phyloP scores from a whole-genome alignment of 2,329 filamentous ascomycete species.

The Lasiodiplodia hormozganensis region DNA sequence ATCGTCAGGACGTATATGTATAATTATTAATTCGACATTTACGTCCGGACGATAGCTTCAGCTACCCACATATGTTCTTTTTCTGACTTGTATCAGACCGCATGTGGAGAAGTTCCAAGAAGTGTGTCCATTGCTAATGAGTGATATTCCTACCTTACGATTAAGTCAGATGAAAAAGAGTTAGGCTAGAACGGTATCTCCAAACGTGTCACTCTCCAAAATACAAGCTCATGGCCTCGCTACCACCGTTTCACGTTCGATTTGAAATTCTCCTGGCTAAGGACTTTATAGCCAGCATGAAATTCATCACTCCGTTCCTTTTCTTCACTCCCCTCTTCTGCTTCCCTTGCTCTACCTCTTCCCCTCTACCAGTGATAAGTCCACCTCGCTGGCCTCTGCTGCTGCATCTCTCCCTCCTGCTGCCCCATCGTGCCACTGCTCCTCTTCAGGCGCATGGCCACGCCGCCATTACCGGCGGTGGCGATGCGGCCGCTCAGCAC shows the following conservation, averaged over 20 bases:
- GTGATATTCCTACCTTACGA: not conserved
- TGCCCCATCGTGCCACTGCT: conserved; percentile 31
- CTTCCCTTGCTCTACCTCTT: too few relatives aligned
- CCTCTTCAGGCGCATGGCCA: conserved; percentile 41
- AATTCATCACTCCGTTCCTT: not conserved
- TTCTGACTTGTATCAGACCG: not conserved
- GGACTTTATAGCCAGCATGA: not conserved
- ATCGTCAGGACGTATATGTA: too few relatives aligned
- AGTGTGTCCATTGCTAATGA: not conserved
- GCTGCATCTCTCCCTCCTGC: conserved; percentile 32
- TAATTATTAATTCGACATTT: too few relatives aligned
- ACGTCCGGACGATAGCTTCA: too few relatives aligned
- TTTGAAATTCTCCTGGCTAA: not conserved
- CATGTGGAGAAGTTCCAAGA: not conserved
- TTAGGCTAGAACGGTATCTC: not conserved
- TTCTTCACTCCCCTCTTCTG: not conserved
- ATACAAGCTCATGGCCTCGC: not conserved
- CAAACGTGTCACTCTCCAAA: not conserved
- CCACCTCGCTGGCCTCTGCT: conserved; percentile 40
- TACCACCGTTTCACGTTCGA: not conserved
- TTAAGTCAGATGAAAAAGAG: not conserved
- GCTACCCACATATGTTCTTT: too few relatives aligned
- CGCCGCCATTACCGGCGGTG: conserved; percentile 39
- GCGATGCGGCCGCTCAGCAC: conserved; percentile 36
- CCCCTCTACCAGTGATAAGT: conserved; percentile 39